Base-by-base conservation (phyloP, 306 rosid genomes). In the Amphicarpaea edgeworthii region DNA sequence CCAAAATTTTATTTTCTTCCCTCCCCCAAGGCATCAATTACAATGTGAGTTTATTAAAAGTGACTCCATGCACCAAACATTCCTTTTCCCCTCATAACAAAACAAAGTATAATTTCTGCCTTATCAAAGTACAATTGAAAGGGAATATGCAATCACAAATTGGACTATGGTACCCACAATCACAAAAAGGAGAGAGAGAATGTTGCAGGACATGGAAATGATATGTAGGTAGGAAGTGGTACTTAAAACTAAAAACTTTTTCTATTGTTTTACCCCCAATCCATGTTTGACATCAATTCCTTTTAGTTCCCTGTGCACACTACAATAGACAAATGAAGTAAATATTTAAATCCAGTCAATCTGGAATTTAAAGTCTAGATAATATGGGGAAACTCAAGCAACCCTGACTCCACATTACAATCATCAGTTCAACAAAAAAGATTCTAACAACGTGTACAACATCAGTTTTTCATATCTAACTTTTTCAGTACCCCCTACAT, bases 271-370 rank as follows among this genome's bases (percentile, higher is more conserved):
- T 59, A 28, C 40, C 65, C 65, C 65, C 20, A 59, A 59, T 59
- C 40, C 65, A 60, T 60, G 66, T 60, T 30, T 60, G 42, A 28
- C 16, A 30, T 60, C 66, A 28, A 60, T 30, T 60, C 66, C 12
- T 28, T 60, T 60, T 30, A 15, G 7, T 30, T 60, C 23, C 42
- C 38, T 28, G 32, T 28, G 32, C 32, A 28, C 32, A n/a, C n/a
- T n/a, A 58, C 65, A 28, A 58, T 60, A 30, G n/a, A 30, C 11
- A 60, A 60, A n/a, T 4, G 8, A 10, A 21, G 8, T 55, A 55
- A 11, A 55, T 21, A 55, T 55, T 55, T 12, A 21, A 55, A 23
- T 55, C 16, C 62, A 21, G 24, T 20, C 60, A 53, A 53, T 17
- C 58, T 17, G 58, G 58, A 51, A 51, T 51, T 50, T 51, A 19